Percentiles rank a stretch among this genome's conserved stretches.
phyloP scores from a whole-genome alignment of 257 asterid genomes.

The Solanum ahanhuiri region DNA sequence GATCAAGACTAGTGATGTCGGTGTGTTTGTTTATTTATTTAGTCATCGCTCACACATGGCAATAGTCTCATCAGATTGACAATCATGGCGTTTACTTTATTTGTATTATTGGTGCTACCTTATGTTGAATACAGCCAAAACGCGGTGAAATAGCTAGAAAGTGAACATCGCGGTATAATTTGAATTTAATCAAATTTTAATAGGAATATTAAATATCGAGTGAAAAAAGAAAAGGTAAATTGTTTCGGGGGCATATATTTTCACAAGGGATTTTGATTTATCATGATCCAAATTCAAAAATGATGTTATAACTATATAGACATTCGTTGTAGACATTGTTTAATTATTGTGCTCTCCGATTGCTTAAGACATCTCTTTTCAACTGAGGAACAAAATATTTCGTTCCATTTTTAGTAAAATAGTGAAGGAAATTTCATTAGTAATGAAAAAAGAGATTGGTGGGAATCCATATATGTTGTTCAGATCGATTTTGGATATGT shows the following conservation, averaged over 20 bases:
- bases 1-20: not conserved
- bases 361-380: no score
- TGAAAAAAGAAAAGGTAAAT: not conserved
- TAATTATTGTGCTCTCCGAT: not conserved
- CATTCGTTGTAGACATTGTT: not conserved
- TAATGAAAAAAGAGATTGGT: no score
- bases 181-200: accelerated
- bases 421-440: not conserved
- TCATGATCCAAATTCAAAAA: not conserved
- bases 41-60: not conserved
- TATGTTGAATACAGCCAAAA: not conserved
- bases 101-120: not conserved
- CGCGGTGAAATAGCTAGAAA: not conserved
- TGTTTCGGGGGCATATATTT: not conserved
- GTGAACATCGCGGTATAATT: not conserved
- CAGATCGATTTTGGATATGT: no score
- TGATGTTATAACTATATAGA: not conserved
- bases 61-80: not conserved
- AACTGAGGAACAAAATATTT: no score
- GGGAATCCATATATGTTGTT: no score
- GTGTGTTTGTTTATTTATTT: not conserved
- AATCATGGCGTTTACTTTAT: not conserved
- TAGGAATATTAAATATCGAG: accelerated
- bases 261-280: not conserved
- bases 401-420: no score